Base-by-base conservation (phyloP, 768 basidiomycete species). In the Nidularia sp. region DNA sequence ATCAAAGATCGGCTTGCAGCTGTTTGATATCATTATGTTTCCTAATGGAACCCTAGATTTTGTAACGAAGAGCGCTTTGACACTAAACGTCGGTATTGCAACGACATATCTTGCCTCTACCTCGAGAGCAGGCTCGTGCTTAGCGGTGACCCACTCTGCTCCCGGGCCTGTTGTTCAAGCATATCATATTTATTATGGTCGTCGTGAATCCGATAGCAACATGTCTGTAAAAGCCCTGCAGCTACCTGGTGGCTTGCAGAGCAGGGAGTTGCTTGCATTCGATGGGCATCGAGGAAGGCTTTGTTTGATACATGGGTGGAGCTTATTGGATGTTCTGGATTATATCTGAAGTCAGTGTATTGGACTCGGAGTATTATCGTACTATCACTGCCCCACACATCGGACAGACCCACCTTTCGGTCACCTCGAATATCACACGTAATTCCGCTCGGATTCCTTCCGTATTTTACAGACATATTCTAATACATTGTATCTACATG, bases 251-350 rank as follows among this genome's bases (percentile, higher is more conserved):
- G 18, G 18, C 18, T 18, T 18, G 18, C 56, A 60, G 45, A 60
- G 54, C 44, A 55, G 61, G 34, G 55, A 60, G 42, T 53, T 64
- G 57, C 39, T 64, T 2, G 53, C 58, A 3, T 60, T 62, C 50
- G 61, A 62, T 50, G 63, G 63, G 8, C 49, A 55, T 32, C 56
- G 58, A 18, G 63, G 63, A n/a, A 55, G 63, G 43, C 43, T 64
- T 29, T 62, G 61, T 44, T 53, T 62, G 35, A 55, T 62, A 10
- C 50, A 54, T 45, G 61, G 63, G 12, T 64, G 57, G 59, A 55
- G 57, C 6, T 48, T 51, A 35, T 60, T 64, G 22, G 61, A 64
- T 18, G 55, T 64, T 31, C 34, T 64, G 29, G 63, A 64, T 34
- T 64, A 54, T 45, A 54, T 50, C 3, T 48, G 10, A 48, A 42